Base-by-base conservation (phyloP, 257 asterid genomes). In the Osmanthus fragrans region DNA sequence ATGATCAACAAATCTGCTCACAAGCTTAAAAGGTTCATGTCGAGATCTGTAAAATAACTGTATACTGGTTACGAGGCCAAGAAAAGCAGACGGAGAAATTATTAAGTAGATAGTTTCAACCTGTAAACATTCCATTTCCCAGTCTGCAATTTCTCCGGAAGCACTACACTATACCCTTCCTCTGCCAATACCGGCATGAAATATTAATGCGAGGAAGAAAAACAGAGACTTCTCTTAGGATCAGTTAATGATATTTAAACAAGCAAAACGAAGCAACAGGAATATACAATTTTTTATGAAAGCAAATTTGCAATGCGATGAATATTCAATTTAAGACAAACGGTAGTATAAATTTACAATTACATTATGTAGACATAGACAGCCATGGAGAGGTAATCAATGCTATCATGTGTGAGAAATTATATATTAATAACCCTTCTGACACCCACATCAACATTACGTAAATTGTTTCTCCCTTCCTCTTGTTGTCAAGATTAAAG, bases 91-190 rank as follows among this genome's bases (percentile, higher is more conserved):
- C 0, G 25, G 63, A 47, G 42, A 27, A 36, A 21, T 27, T 27
- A 34, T 34, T 27, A 33, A 74, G 34, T 15, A 60, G 70, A 76
- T 18, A 66, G 47, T n/a, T 15, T 73, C 5, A 21, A 88, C 94
- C 94, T 89, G 86, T 89, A 82, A 19, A 91, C 95, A 78, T 91
- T 87, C 94, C 97, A 91, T 73, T 88, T 87, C 74, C 97, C 97
- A 25, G 86, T 84, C 66, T 84, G 84, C 87, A 89, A 70, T 85
- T 91, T 85, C 74, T 91, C 95, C 1, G 94, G 97, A 71, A 91
- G 90, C 76, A 84, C 90, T 10, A 82, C 84, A 87, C 95, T 89
- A 81, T 87, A 89, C 40, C 95, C 92, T 76, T 91, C 73, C 75
- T 86, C 97, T 88, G 86, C 80, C 64, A 76, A 81, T 54, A 80